A percentile compares a stretch with the other conserved stretches of the same genome.
Evolutionary conservation across 305 asterid species (phyloP).

Genomic region (Fraxinus latifolia): DNA sequence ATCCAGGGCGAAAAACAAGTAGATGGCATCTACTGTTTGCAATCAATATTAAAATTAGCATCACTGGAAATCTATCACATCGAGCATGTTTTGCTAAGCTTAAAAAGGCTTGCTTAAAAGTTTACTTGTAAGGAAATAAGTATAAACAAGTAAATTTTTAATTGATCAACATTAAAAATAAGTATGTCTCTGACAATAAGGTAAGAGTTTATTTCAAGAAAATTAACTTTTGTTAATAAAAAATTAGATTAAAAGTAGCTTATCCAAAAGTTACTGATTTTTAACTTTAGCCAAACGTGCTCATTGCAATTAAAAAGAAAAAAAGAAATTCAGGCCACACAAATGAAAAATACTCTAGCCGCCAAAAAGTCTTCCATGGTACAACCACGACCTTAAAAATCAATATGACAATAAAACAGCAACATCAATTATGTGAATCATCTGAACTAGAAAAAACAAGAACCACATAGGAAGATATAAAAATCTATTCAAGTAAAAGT

Average conservation of each 20-base stretch:
- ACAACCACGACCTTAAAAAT: background rate
- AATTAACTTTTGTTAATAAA: background rate
- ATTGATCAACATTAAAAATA: background rate
- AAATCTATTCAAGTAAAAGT: conserved; percentile 1
- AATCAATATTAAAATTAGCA: background rate
- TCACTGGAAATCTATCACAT: background rate
- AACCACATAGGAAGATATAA: background rate
- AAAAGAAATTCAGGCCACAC: background rate
- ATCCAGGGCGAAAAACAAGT: background rate
- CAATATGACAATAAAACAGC: background rate
- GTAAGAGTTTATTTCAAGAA: background rate
- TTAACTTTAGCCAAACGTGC: background rate
- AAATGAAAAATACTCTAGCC: background rate
- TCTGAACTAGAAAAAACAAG: background rate
- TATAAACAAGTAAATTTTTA: background rate
- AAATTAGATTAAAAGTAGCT: background rate
- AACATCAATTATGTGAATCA: background rate
- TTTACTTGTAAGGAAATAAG: background rate
- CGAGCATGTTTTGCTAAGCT: background rate
- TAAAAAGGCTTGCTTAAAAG: background rate
- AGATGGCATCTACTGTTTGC: background rate
- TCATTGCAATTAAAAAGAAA: background rate
- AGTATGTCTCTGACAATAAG: background rate
- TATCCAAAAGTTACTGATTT: background rate
- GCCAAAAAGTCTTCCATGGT: background rate